These are phyloP conservation scores for Aspergillus eucalypticola DNA, from an alignment of 2,329 filamentous ascomycete genomes.

Conservation along the genomic window DNA sequence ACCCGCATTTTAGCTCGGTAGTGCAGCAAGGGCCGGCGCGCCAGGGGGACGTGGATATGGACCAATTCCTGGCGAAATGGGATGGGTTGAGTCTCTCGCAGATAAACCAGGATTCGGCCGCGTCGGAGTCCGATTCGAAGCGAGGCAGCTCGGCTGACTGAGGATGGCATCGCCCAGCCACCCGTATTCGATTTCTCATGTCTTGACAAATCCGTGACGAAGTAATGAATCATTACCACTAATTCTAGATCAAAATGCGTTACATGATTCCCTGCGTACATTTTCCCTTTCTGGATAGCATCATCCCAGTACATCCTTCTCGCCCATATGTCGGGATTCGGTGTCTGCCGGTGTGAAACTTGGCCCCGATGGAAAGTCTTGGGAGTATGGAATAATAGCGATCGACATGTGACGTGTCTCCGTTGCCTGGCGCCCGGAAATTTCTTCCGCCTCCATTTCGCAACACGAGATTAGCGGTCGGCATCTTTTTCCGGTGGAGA, in stretches of 20 bases:
- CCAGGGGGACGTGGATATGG: constrained; percentile 17
- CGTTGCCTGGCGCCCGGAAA: not conserved
- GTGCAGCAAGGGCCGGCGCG: constrained; percentile 13
- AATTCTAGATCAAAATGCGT: too few relatives aligned
- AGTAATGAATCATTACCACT: not conserved
- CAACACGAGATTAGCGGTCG: not conserved
- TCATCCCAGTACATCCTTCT: not conserved
- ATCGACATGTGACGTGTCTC: not conserved
- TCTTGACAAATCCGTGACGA: not conserved
- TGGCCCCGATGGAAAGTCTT: not conserved
- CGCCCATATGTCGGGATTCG: not conserved
- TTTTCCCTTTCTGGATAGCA: not conserved
- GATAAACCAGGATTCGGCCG: not conserved
- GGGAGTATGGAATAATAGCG: not conserved
- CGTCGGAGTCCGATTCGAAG: not conserved
- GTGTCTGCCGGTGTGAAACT: not conserved
- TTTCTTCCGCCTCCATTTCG: not conserved
- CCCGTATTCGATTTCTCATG: too few relatives aligned
- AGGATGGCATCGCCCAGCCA: not conserved
- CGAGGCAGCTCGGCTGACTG: not conserved
- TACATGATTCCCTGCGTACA: not conserved
- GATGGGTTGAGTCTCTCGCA: constrained; percentile 20
- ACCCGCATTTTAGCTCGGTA: constrained; percentile 24
- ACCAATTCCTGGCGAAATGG: constrained; percentile 34
- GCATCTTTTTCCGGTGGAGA: not conserved